phyloP scores from a whole-genome alignment of 2,329 filamentous ascomycete genomes.

The Aspergillus calidoustus region DNA sequence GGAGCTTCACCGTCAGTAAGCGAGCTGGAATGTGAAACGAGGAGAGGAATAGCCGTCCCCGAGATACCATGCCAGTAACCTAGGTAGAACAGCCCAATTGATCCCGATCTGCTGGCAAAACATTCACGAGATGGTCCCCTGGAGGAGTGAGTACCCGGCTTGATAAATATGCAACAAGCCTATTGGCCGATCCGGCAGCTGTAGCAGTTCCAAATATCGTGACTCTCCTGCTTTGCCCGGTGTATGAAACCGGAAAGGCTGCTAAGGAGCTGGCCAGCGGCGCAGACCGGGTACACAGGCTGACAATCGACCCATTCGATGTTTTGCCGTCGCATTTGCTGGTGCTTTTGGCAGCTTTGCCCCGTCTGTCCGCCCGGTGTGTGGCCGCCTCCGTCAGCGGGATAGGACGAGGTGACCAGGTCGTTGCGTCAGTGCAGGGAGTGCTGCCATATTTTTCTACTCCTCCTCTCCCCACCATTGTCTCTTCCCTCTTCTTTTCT shows the following conservation, averaged over 20 bases:
- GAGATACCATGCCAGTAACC: conserved; percentile 25
- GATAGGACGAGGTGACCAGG: conserved; percentile 30
- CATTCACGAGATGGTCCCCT: conserved; percentile 34
- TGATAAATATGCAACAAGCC: conserved; percentile 20
- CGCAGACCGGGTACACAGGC: conserved; percentile 36
- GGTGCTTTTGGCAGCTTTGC: conserved; percentile 27
- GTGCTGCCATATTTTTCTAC: conserved; percentile 31
- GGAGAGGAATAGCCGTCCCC: conserved; percentile 9
- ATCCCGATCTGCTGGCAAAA: conserved; percentile 32
- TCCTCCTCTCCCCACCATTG: conserved; percentile 34
- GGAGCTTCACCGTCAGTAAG: conserved; percentile 12
- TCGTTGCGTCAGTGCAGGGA: conserved; percentile 41
- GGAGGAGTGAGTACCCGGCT: conserved; percentile 28
- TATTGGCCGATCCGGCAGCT: conserved; percentile 38
- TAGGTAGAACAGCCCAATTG: conserved; percentile 26
- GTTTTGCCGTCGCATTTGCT: conserved; percentile 19
- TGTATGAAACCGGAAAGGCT: conserved; percentile 48
- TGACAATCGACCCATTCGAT: conserved; percentile 22
- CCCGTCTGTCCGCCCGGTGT: conserved; percentile 38
- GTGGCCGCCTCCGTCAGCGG: conserved; percentile 4
- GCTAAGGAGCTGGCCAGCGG: conserved; percentile 34
- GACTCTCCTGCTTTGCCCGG: conserved; percentile 49
- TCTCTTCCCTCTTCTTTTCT: conserved; percentile 25
- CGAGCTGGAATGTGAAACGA: conserved; percentile 9
- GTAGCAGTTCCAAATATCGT: conserved; percentile 35